These are phyloP conservation scores for Zymoseptoria pseudotritici DNA, from an alignment of 2,329 filamentous ascomycete genomes.

Conservation along the genomic window DNA sequence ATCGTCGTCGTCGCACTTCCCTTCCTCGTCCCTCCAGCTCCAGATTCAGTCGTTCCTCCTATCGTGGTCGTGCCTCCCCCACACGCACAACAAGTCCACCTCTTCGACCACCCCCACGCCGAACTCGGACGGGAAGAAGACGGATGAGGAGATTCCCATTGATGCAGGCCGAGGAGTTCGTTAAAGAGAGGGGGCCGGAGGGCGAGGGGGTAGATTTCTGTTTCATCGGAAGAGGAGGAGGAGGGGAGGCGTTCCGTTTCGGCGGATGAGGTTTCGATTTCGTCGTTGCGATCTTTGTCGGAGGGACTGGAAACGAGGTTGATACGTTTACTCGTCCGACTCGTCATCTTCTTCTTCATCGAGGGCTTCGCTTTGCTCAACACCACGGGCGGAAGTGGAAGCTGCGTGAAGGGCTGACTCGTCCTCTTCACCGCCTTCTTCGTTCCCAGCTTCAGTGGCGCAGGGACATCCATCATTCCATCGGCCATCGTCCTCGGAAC, in stretches of 20 bases:
- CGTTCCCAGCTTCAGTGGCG: neutral
- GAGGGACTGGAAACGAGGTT: neutral
- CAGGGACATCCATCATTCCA: neutral
- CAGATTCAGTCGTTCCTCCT: no score
- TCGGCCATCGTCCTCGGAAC: neutral
- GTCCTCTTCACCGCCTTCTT: no score
- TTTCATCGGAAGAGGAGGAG: no score
- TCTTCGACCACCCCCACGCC: conserved; percentile 17
- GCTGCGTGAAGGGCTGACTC: neutral
- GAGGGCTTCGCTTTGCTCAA: no score
- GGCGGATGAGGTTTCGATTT: no score
- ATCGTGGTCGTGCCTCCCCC: no score
- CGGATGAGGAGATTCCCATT: conserved; percentile 12
- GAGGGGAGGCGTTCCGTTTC: no score
- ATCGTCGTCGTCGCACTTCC: conserved; percentile 19
- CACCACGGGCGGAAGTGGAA: neutral
- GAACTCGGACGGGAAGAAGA: conserved; percentile 12
- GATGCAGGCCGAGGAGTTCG: conserved; percentile 3
- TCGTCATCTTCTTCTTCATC: no score
- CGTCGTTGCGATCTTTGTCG: no score
- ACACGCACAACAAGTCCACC: conserved; percentile 26
- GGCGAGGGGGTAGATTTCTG: conserved; percentile 3
- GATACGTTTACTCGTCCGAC: neutral
- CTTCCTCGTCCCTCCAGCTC: no score
- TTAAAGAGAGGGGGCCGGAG: conserved; percentile 14